Conservation (phyloP, 768 basidiomycete genomes). For the Mycena floridula region DNA sequence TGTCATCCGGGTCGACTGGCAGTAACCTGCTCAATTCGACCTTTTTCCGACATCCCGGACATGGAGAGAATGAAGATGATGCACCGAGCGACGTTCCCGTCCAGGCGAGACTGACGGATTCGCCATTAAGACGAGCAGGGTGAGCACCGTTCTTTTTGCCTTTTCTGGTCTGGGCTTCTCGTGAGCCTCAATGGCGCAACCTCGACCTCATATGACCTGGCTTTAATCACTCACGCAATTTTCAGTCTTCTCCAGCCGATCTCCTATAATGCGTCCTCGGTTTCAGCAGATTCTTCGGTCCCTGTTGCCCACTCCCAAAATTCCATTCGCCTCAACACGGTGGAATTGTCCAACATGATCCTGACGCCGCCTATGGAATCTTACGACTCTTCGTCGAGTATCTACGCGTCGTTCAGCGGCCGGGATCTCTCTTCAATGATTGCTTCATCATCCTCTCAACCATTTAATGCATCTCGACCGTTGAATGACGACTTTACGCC, state of each 20-base stretch:
- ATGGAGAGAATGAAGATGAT: background rate
- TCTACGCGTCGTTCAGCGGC: too few species aligned
- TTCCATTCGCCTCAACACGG: conserved; percentile 59
- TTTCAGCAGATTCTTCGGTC: conserved; percentile 12
- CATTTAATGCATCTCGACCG: too few species aligned
- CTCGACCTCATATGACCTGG: background rate
- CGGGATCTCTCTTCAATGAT: too few species aligned
- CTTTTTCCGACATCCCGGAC: background rate
- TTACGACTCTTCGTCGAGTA: too few species aligned
- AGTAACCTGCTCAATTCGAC: background rate
- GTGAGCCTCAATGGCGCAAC: background rate
- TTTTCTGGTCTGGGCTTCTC: conserved; percentile 5
- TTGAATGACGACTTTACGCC: background rate
- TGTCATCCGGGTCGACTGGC: background rate
- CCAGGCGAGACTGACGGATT: conserved; percentile 24
- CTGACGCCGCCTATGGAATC: too few species aligned
- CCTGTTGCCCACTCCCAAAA: conserved; percentile 47
- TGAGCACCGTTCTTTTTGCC: conserved; percentile 25
- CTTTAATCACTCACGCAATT: conserved; percentile 8
- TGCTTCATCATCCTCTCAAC: too few species aligned
- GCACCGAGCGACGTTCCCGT: background rate
- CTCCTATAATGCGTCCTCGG: conserved; percentile 36
- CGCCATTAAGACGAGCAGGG: conserved; percentile 49
- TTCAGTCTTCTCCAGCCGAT: conserved; percentile 51
- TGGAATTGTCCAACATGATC: conserved; percentile 56